Percentiles rank a stretch among this genome's conserved stretches.
phyloP scores from a whole-genome alignment of 2,329 filamentous ascomycete species.

The Ophiocordyceps polyrhachis-furcata region DNA sequence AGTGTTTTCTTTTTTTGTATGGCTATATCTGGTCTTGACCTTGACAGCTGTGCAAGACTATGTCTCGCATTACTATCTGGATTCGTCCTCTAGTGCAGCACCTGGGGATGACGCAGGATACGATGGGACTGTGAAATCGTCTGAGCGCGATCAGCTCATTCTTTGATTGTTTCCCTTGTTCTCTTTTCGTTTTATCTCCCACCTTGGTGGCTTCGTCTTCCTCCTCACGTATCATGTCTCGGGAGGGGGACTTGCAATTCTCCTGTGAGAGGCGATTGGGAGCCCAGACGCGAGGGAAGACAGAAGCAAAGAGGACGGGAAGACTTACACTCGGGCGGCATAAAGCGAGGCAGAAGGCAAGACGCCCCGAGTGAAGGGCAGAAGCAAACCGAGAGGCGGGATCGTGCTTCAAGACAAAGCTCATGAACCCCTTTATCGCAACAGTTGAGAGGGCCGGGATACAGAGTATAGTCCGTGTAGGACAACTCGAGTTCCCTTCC shows the following conservation, averaged over 20 bases:
- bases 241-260: too few species aligned
- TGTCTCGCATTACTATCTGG: background rate
- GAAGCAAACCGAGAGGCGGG: too few species aligned
- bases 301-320: background rate
- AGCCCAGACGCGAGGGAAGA: background rate
- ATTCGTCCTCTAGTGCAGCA: background rate
- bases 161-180: background rate
- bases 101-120: background rate
- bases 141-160: background rate
- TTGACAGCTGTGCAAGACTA: background rate
- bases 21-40: background rate
- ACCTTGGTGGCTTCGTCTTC: background rate
- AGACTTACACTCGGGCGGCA: background rate
- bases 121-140: background rate
- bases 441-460: too few species aligned
- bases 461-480: too few species aligned
- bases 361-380: too few species aligned
- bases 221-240: background rate
- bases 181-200: background rate
- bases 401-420: too few species aligned
- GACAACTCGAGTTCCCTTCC: too few species aligned
- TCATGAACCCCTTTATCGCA: too few species aligned
- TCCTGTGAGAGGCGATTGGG: too few species aligned
- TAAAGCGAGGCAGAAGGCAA: background rate
- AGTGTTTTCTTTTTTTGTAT: too few species aligned